These are phyloP conservation scores for Tulasnella sp. DNA, from an alignment of 768 basidiomycete species.

Conservation along the genomic window DNA sequence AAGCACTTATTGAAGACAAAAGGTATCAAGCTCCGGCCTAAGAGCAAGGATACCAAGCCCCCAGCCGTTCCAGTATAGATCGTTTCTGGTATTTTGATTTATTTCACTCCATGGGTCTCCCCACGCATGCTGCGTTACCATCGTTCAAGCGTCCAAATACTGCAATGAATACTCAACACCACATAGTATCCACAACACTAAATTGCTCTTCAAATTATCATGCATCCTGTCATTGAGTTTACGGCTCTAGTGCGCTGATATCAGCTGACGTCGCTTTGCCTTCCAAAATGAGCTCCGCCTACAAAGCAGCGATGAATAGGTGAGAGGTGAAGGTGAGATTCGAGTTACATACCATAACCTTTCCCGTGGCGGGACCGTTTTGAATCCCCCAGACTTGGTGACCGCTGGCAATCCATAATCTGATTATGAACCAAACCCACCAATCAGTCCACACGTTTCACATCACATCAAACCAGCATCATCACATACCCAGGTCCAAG, in stretches of 20 bases:
- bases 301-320: background rate
- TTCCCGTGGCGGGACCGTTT: constrained; percentile 32
- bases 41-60: constrained; percentile 12
- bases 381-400: constrained; percentile 19
- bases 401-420: constrained; percentile 16
- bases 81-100: no score
- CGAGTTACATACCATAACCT: constrained; percentile 22
- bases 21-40: constrained; percentile 28
- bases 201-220: no score
- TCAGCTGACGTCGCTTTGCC: constrained; percentile 16
- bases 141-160: no score
- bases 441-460: no score
- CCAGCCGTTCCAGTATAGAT: no score
- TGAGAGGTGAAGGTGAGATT: no score
- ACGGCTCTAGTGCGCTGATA: constrained; percentile 8
- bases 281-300: constrained; percentile 17
- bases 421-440: background rate
- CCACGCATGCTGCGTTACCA: no score
- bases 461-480: no score
- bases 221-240: no score
- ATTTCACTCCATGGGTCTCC: no score
- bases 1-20: constrained; percentile 33
- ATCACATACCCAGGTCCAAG: constrained; percentile 17
- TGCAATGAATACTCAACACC: no score
- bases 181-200: no score